These are phyloP conservation scores for Oryza rufipogon DNA, from an alignment of 176 grass and related monocot species.

Conservation along the genomic window DNA sequence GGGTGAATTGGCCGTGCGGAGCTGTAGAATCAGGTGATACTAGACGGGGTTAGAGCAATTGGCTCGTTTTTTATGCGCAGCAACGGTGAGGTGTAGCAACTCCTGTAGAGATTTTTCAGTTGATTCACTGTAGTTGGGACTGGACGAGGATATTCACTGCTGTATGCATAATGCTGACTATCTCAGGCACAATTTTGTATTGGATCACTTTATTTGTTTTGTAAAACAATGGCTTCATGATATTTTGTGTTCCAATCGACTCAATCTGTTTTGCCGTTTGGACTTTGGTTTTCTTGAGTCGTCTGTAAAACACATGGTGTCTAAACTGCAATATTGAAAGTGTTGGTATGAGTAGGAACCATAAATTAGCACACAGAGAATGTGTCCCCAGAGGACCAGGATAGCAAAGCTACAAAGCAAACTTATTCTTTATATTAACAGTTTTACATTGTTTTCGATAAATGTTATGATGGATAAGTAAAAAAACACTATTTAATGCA, in stretches of 20 bases:
- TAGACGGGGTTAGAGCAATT: slow-evolving; percentile 1
- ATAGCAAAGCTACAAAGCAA: background rate
- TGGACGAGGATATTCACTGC: slow-evolving; percentile 11
- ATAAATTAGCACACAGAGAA: background rate
- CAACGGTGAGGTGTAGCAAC: background rate
- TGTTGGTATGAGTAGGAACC: background rate
- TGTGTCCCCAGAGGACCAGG: background rate
- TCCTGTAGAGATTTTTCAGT: background rate
- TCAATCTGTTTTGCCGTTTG: background rate
- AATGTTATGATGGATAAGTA: background rate
- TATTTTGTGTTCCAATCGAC: background rate
- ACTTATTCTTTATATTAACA: background rate
- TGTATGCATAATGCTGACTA: background rate
- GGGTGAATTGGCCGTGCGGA: background rate
- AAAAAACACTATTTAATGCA: background rate
- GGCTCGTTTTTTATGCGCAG: background rate
- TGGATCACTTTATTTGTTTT: background rate
- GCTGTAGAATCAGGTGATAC: background rate
- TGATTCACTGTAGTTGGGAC: background rate
- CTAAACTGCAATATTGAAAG: background rate
- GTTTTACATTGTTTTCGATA: background rate
- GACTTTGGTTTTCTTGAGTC: background rate
- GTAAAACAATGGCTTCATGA: background rate
- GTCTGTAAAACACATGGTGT: background rate
- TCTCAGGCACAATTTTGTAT: background rate